A percentile compares a stretch with the other conserved stretches of the same genome.
Conservation (phyloP, 257 asterid genomes). For the Scutellaria galericulata region DNA sequence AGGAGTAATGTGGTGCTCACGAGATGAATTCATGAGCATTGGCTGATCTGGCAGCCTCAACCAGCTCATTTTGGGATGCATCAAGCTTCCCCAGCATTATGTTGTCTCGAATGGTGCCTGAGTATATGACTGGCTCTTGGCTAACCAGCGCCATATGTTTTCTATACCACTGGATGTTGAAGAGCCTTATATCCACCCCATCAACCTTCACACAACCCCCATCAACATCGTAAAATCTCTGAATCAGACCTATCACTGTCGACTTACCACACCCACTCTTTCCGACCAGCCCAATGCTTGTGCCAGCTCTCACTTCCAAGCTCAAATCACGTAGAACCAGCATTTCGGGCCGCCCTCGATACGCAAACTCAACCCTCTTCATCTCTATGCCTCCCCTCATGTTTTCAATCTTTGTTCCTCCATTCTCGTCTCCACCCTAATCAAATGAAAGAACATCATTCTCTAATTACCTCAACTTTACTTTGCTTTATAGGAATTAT, state of each 20-base stretch:
- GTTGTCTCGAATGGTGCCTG: constrained; percentile 77
- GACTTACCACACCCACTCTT: constrained; percentile 90
- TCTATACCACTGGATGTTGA: constrained; percentile 70
- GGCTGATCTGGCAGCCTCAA: constrained; percentile 80
- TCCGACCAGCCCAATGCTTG: constrained; percentile 80
- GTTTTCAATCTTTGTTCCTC: constrained; percentile 47
- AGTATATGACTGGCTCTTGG: constrained; percentile 83
- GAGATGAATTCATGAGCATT: constrained; percentile 87
- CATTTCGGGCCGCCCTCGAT: constrained; percentile 64
- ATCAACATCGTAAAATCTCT: constrained; percentile 74
- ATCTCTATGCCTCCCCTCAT: constrained; percentile 63
- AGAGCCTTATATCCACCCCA: constrained; percentile 60
- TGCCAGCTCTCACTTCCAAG: constrained; percentile 71
- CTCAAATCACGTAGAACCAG: constrained; percentile 55
- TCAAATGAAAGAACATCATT: neutral
- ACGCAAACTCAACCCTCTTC: constrained; percentile 69
- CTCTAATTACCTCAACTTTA: too few species aligned
- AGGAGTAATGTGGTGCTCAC: constrained; percentile 41
- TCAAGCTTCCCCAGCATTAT: constrained; percentile 62
- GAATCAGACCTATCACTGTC: constrained; percentile 70
- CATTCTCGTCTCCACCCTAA: constrained; percentile 47
- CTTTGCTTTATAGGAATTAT: too few species aligned
- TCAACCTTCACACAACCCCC: constrained; percentile 66
- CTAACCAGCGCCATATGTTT: constrained; percentile 76
- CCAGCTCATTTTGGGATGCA: constrained; percentile 68